phyloP scores from a whole-genome alignment of 129 eudicot genomes.

The Scalesia atractyloides region DNA sequence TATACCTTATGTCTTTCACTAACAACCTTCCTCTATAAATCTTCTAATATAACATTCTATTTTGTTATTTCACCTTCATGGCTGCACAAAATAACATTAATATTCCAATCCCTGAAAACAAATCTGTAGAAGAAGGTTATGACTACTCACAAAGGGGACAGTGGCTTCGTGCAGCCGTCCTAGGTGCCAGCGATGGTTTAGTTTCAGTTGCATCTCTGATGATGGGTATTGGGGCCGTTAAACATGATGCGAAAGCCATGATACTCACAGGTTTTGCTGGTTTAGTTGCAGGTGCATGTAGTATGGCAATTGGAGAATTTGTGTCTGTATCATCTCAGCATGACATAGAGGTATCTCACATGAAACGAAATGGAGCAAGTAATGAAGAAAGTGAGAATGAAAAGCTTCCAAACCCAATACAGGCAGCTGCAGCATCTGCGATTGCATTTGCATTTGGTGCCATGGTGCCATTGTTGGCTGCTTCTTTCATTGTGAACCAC shows the following conservation, averaged over 20 bases:
- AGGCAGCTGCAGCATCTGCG: constrained; percentile 48
- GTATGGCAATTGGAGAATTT: constrained; percentile 43
- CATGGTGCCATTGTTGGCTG: constrained; percentile 43
- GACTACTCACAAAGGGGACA: constrained; percentile 46
- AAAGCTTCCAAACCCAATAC: constrained; percentile 39
- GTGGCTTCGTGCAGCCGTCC: constrained; percentile 45
- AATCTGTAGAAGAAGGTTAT: constrained; percentile 22
- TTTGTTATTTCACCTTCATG: constrained; percentile 18
- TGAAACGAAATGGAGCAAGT: constrained; percentile 17
- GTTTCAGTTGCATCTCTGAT: constrained; percentile 40
- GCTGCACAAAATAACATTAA: constrained; percentile 30
- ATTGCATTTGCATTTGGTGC: constrained; percentile 41
- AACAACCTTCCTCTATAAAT: neutral
- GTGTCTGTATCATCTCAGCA: constrained; percentile 41
- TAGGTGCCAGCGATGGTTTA: constrained; percentile 41
- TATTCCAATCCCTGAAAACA: constrained; percentile 24
- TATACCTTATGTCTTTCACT: constrained; percentile 32
- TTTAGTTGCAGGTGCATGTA: constrained; percentile 41
- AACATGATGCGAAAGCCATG: constrained; percentile 35
- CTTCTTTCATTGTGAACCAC: constrained; percentile 39
- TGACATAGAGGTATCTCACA: constrained; percentile 35
- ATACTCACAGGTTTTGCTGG: constrained; percentile 41
- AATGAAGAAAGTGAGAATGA: constrained; percentile 20
- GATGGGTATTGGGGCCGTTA: constrained; percentile 46
- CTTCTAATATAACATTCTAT: neutral